These are phyloP conservation scores for Fusarium foetens DNA, from an alignment of 2,329 filamentous ascomycete species.

Conservation along the genomic window DNA sequence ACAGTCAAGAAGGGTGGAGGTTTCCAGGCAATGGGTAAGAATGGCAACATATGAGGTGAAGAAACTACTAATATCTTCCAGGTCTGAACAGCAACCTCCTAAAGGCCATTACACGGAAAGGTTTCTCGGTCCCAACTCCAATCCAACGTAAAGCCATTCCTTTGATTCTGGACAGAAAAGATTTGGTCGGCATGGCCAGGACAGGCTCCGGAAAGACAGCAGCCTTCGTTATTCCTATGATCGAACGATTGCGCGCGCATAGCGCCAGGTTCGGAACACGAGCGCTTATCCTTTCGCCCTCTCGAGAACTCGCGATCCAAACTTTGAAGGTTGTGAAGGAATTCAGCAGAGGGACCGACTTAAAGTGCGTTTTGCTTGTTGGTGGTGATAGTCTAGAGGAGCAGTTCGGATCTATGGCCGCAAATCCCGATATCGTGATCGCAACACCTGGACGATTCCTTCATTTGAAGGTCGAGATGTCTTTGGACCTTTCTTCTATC, in stretches of 20 bases:
- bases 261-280: conserved; percentile 87
- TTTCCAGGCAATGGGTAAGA: conserved; percentile 89
- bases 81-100: conserved; percentile 83
- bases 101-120: conserved; percentile 92
- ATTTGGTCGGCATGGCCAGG: conserved; percentile 98
- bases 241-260: conserved; percentile 90
- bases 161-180: conserved; percentile 85
- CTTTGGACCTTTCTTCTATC: conserved; percentile 87
- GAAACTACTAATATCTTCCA: conserved; percentile 46
- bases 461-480: conserved; percentile 97
- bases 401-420: conserved; percentile 91
- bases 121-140: conserved; percentile 94
- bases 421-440: conserved; percentile 97
- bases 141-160: conserved; percentile 98
- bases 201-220: conserved; percentile 99
- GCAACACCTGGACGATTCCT: conserved; percentile 96
- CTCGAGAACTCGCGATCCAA: conserved; percentile 92
- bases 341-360: conserved; percentile 86
- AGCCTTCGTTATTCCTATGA: conserved; percentile 98
- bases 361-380: conserved; percentile 89
- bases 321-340: conserved; percentile 97
- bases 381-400: conserved; percentile 97
- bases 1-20: conserved; percentile 94
- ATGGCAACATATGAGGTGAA: neutral
- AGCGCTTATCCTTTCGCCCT: conserved; percentile 89